phyloP scores from a whole-genome alignment of 1,284 basidiomycete species.

The Naganishia sp. region DNA sequence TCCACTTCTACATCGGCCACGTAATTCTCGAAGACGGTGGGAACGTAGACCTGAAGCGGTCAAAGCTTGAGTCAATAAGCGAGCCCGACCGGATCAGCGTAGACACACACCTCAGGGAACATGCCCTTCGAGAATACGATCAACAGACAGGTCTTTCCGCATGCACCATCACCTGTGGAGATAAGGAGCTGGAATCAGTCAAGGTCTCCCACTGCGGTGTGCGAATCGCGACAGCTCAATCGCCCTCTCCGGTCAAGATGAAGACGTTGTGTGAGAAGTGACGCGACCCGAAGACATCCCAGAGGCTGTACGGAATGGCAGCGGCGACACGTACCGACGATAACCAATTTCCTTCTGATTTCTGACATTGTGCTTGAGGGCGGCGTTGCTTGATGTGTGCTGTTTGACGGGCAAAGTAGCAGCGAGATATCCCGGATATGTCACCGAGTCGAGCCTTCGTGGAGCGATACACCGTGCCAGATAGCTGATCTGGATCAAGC shows the following conservation, averaged over 20 bases:
- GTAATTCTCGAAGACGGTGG: constrained; percentile 84
- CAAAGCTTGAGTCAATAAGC: background rate
- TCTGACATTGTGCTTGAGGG: constrained; percentile 38
- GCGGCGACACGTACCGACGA: constrained; percentile 50
- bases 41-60: constrained; percentile 73
- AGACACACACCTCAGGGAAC: constrained; percentile 76
- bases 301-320: background rate
- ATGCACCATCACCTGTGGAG: constrained; percentile 56
- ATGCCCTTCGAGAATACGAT: constrained; percentile 72
- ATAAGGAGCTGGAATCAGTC: background rate
- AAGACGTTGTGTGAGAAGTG: too few relatives aligned
- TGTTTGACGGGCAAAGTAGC: too few relatives aligned
- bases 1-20: constrained; percentile 88
- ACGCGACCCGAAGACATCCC: too few relatives aligned
- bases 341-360: constrained; percentile 56
- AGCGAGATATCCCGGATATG: too few relatives aligned
- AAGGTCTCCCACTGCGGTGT: background rate
- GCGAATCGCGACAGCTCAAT: background rate
- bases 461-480: too few relatives aligned
- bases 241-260: background rate
- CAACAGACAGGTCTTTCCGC: constrained; percentile 61
- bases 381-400: too few relatives aligned
- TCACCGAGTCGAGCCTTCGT: too few relatives aligned
- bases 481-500: too few relatives aligned
- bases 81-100: background rate